A percentile compares a stretch with the other conserved stretches of the same genome.
Conservation (phyloP, 169 alveolate genomes). For the Plasmodium malariae region DNA sequence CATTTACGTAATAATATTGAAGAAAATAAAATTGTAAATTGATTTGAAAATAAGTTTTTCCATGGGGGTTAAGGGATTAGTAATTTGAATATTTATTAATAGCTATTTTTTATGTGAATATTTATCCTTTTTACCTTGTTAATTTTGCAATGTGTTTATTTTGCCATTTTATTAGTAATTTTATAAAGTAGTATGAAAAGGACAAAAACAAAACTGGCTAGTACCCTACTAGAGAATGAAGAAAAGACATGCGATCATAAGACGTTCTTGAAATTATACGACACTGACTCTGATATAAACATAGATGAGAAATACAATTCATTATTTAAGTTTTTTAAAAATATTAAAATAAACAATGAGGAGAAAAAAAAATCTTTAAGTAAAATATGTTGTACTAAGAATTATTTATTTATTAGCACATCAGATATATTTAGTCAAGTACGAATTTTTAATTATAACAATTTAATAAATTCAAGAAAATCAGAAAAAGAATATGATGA, state of each 20-base stretch:
- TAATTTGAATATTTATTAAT: no score
- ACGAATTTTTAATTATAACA: slow-evolving; percentile 63
- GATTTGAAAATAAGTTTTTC: no score
- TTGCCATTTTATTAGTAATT: not conserved
- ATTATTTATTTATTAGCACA: slow-evolving; percentile 49
- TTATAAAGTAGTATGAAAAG: slow-evolving; percentile 5
- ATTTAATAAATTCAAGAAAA: slow-evolving; percentile 16
- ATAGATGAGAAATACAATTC: not conserved
- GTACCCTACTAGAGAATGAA: not conserved
- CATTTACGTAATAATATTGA: no score
- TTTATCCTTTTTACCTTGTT: no score
- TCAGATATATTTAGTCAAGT: slow-evolving; percentile 45
- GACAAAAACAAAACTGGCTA: not conserved
- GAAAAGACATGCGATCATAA: slow-evolving; percentile 2
- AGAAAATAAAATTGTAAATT: no score
- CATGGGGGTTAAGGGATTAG: no score
- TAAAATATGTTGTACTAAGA: slow-evolving; percentile 68
- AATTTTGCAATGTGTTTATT: no score
- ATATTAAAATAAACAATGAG: slow-evolving; percentile 36
- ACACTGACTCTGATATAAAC: slow-evolving; percentile 11
- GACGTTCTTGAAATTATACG: slow-evolving; percentile 30
- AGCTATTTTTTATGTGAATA: no score
- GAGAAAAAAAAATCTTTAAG: slow-evolving; percentile 48
- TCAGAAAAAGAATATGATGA: not conserved
- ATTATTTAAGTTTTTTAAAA: slow-evolving; percentile 22